phyloP scores from a whole-genome alignment of 75 land plant species.

The Sequoia sempervirens region DNA sequence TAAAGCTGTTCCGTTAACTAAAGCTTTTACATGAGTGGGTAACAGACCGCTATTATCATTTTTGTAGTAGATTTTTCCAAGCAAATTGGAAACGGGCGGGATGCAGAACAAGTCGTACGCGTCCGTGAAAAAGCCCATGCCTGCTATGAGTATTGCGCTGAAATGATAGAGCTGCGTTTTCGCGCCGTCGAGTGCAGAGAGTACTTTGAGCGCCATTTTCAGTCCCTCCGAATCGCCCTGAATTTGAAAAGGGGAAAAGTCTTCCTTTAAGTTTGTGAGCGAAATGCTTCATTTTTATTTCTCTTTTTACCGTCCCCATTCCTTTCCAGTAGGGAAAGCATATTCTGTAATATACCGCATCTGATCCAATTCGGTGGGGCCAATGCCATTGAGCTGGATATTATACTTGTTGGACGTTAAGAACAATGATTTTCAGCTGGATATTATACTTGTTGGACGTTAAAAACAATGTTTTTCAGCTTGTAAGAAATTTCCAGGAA shows the following conservation, averaged over 20 bases:
- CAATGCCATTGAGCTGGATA: too few relatives aligned
- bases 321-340: too few relatives aligned
- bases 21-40: neutral
- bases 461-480: too few relatives aligned
- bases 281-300: too few relatives aligned
- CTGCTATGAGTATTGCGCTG: constrained; percentile 24
- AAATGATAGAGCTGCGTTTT: constrained; percentile 20
- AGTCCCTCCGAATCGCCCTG: neutral
- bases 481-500: too few relatives aligned
- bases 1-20: constrained; percentile 19
- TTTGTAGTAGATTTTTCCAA: constrained; percentile 28
- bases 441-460: too few relatives aligned
- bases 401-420: too few relatives aligned
- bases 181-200: neutral
- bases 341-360: too few relatives aligned
- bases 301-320: too few relatives aligned
- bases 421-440: too few relatives aligned
- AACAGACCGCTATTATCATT: neutral
- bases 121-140: constrained; percentile 40
- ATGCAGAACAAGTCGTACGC: constrained; percentile 37
- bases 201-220: neutral
- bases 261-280: too few relatives aligned
- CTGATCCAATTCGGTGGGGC: too few relatives aligned
- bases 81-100: constrained; percentile 13
- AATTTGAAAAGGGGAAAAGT: neutral